Base-by-base conservation (phyloP, 495 filamentous ascomycete genomes). In the Pseudoneurospora amorphoporcata region DNA sequence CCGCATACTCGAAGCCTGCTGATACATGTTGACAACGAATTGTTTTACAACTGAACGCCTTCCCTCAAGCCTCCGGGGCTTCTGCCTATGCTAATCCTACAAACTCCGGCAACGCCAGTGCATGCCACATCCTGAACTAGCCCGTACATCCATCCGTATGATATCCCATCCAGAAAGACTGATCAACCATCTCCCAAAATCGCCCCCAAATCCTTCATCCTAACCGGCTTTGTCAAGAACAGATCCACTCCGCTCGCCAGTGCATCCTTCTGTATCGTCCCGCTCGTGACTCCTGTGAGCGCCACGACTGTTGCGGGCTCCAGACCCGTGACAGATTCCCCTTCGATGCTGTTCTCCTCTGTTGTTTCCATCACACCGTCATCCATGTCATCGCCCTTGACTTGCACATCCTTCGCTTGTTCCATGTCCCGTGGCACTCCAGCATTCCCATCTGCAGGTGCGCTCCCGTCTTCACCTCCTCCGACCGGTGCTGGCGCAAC, bases 211-310 rank as follows among this genome's bases (percentile, higher is more conserved):
- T 80, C 78, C 70, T 80, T 79, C 72, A 86, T 75, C 29, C 74
- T 76, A 29, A 92, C 89, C 2, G 92, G 92, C 75, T 92, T 92
- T 16, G 91, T 92, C 74, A 93, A 82, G 77, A 92, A 93, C 16
- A 91, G 77, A 77, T 94, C 89, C 41, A 94, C 86, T 7, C 92
- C 92, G 14, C 87, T 88, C 8, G 84, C 85, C 72, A 90, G 84
- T 0, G 92, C 91, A 68, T 92, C 90, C 8, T 86, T 82, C 76
- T 91, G 88, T 73, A 90, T 90, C 17, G 85, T 83, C 7, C 84
- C 83, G 43, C 86, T 88, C 38, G 88, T 89, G 10, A 93, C 80
- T 0, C 92, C 91, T 0, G 92, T 93, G 40, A 93, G 80, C 1
- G 92, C 90, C 68, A 94, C 90, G 70, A 94, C 58, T 12, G 68